Conservation (phyloP, 257 asterid genomes). For the Lithospermum erythrorhizon region DNA sequence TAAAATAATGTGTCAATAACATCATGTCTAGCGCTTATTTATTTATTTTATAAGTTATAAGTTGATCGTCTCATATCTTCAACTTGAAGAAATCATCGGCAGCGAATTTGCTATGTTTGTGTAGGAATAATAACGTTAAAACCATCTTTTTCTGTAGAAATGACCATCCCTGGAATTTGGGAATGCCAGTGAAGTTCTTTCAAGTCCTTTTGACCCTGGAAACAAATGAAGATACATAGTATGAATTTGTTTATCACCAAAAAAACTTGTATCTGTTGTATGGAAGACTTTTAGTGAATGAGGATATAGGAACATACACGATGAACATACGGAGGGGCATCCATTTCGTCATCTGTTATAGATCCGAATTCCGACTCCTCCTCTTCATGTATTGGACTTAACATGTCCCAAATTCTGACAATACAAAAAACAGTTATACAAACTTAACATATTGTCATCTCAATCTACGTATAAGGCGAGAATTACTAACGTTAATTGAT, state of each 20-base stretch:
- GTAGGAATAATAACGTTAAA: conserved; percentile 77
- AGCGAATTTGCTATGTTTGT: conserved; percentile 59
- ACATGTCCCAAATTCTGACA: conserved; percentile 86
- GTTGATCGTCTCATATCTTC: too few species aligned
- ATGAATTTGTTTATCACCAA: too few species aligned
- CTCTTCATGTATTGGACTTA: conserved; percentile 88
- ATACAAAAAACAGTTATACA: background rate
- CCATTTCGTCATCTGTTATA: conserved; percentile 55
- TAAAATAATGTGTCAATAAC: too few species aligned
- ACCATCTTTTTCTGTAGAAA: conserved; percentile 89
- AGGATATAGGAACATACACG: too few species aligned
- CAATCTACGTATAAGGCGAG: background rate
- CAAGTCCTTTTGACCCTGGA: conserved; percentile 94
- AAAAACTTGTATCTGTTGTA: too few species aligned
- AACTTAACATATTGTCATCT: background rate
- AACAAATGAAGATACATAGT: background rate
- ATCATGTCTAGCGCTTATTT: too few species aligned
- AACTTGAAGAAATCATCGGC: too few species aligned
- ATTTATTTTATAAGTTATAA: too few species aligned
- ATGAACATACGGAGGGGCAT: too few species aligned
- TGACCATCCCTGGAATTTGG: conserved; percentile 85
- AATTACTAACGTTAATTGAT: conserved; percentile 72
- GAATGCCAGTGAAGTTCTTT: conserved; percentile 95
- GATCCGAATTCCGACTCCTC: conserved; percentile 87
- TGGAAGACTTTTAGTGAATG: too few species aligned